Conservation (phyloP, 148 eudicot species). For the Limonium bicolor region DNA sequence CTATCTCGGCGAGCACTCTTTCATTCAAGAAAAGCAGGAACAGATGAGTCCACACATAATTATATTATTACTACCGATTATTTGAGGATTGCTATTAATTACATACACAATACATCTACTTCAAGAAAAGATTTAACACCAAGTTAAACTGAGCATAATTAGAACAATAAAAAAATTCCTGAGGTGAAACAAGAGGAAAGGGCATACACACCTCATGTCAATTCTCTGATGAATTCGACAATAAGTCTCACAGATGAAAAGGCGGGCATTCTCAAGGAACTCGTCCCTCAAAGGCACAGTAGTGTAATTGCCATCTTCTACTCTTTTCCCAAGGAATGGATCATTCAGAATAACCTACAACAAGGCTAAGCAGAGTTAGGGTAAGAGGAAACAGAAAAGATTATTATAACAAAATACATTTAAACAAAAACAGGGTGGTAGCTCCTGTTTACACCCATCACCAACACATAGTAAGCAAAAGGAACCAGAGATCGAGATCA, state of each 20-base stretch:
- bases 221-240: conserved; percentile 95
- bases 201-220: conserved; percentile 59
- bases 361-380: no score
- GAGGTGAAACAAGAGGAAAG: no score
- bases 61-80: not conserved
- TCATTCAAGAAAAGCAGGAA: not conserved
- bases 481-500: no score
- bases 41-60: not conserved
- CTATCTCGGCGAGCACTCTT: conserved; percentile 89
- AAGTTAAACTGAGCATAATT: no score
- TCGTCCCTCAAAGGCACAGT: conserved; percentile 80
- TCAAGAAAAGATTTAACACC: no score
- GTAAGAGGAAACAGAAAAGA: no score
- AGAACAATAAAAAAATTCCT: no score
- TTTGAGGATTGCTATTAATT: not conserved
- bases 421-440: no score
- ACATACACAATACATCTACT: not conserved
- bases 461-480: no score
- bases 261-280: conserved; percentile 96
- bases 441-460: no score
- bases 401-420: no score
- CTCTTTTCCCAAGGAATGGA: conserved; percentile 91
- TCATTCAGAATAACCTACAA: conserved; percentile 89
- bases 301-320: conserved; percentile 70
- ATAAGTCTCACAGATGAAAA: conserved; percentile 83